Conservation (phyloP, 1,284 basidiomycete genomes). For the Agaricales sp. region DNA sequence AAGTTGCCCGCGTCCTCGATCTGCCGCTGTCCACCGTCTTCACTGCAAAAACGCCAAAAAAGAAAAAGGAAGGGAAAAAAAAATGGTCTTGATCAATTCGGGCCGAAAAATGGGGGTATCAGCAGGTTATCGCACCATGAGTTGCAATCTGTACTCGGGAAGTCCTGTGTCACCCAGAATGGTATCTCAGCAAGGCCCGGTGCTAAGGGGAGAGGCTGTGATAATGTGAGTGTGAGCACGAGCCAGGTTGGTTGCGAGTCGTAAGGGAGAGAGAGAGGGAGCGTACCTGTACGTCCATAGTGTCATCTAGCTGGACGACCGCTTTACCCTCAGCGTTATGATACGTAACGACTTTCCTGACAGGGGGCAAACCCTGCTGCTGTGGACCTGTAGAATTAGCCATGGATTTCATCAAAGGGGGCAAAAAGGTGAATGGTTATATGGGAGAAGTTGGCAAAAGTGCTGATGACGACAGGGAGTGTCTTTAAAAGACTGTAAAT, state of each 20-base stretch:
- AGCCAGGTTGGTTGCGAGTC: background rate
- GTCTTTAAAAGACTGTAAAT: too few relatives aligned
- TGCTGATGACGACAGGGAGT: too few relatives aligned
- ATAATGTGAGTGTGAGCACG: slow-evolving; percentile 15
- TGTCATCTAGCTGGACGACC: slow-evolving; percentile 22
- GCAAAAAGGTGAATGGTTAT: too few relatives aligned
- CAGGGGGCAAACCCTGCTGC: background rate
- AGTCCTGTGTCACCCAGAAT: slow-evolving; percentile 38
- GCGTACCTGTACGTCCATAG: slow-evolving; percentile 18
- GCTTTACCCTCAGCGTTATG: slow-evolving; percentile 29
- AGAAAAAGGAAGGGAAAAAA: slow-evolving; percentile 2
- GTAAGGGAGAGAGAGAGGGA: slow-evolving; percentile 3
- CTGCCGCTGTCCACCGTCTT: slow-evolving; percentile 38
- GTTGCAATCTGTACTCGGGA: slow-evolving; percentile 49
- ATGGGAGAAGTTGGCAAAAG: too few relatives aligned
- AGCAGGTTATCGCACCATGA: slow-evolving; percentile 20
- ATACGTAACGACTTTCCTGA: slow-evolving; percentile 29
- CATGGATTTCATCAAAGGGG: too few relatives aligned
- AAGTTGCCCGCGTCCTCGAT: slow-evolving; percentile 26
- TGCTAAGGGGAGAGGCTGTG: slow-evolving; percentile 15
- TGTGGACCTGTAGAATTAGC: slow-evolving; percentile 1
- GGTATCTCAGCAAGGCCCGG: slow-evolving; percentile 5
- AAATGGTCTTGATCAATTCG: slow-evolving; percentile 5
- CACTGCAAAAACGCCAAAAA: slow-evolving; percentile 21
- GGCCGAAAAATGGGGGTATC: background rate